Base-by-base conservation (phyloP, 805 yeast genomes). In the Pichia californica region DNA sequence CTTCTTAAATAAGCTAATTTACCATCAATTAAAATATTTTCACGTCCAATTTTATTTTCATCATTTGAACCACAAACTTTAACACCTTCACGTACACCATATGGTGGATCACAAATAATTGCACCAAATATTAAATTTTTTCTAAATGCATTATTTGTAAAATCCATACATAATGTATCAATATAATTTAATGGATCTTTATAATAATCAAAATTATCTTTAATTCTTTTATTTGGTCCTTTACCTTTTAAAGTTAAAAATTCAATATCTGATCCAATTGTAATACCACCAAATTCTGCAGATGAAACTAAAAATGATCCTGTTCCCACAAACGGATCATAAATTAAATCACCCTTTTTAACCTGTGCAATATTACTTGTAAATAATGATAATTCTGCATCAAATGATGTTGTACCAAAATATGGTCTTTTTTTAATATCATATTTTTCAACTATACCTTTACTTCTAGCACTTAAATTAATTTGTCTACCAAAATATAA, bases 301-400 rank as follows among this genome's bases (percentile, higher is more conserved):
- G 88, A 95, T 1, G 96, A 89, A 1, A 88, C 83, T 31, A 91
- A 68, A 57, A 93, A 93, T 18, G 96, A 87, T 0, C 99, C 99
- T 0, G 99, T 93, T 0, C 99, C 99, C 4, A 86, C 88, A 66
- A 93, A 93, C 20, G 99, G 99, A 63, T 93, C 99, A 58, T 87
- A 91, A 57, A 84, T 76, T 4, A 88, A 57, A 42, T 79, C 74
- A 0, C 82, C 83, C 0, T 73, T 69, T 30, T 61, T 69, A 13
- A 83, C 87, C 49, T 84, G 88, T 0, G 85, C 96, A 40, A 93
- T 72, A 56, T 91, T 93, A 55, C 95, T 85, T 26, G 94, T 83
- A 14, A 89, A 83, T 37, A 93, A 64, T 0, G 97, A 79, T 47
- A 93, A 67, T 58, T 93, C 98, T 2, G 96, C 95, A 53, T 93